Evolutionary conservation across 495 filamentous ascomycete genomes (phyloP).

Genomic region (Podospora sp.): DNA sequence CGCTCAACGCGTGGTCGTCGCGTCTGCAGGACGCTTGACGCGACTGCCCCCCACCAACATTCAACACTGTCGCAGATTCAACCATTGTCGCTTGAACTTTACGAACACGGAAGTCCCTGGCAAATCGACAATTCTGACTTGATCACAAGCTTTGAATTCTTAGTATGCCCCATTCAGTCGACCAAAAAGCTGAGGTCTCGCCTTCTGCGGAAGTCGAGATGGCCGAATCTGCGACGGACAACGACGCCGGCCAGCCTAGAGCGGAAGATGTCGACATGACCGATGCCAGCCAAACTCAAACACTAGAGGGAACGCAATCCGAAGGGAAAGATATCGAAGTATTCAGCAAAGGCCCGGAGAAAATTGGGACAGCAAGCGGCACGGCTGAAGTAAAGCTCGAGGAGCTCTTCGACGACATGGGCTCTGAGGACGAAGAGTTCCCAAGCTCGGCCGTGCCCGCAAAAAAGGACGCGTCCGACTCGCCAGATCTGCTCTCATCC

Average conservation of each 20-base stretch:
- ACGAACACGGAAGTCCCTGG: neutral
- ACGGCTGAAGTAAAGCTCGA: slow-evolving; percentile 62
- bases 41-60: neutral
- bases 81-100: neutral
- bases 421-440: slow-evolving; percentile 78
- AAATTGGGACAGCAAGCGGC: slow-evolving; percentile 40
- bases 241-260: neutral
- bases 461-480: slow-evolving; percentile 32
- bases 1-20: slow-evolving; percentile 11
- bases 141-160: neutral
- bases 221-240: slow-evolving; percentile 13
- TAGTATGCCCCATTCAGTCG: neutral
- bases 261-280: slow-evolving; percentile 29
- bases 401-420: slow-evolving; percentile 75
- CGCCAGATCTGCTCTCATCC: slow-evolving; percentile 36
- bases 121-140: neutral
- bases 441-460: slow-evolving; percentile 49
- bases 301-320: neutral
- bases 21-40: neutral
- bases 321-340: neutral
- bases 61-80: neutral
- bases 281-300: slow-evolving; percentile 14
- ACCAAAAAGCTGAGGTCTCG: neutral
- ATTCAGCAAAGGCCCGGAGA: neutral
- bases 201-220: slow-evolving; percentile 14